These are phyloP conservation scores for Hibiscus tridactylites DNA, from an alignment of 345 rosid species.

Conservation along the genomic window DNA sequence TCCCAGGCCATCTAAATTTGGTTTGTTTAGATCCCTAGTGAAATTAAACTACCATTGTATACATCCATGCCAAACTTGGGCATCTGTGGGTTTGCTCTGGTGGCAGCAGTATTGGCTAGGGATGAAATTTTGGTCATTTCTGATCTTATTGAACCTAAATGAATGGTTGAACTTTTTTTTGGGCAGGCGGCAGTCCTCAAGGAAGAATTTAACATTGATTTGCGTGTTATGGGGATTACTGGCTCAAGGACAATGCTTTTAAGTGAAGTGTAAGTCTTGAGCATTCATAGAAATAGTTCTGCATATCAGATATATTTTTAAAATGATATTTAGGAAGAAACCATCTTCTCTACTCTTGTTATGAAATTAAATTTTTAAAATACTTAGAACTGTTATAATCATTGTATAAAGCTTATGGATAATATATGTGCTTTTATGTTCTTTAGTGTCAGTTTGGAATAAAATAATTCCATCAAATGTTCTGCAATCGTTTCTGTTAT, in stretches of 20 bases:
- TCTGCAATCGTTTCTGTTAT: neutral
- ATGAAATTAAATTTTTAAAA: neutral
- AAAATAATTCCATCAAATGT: neutral
- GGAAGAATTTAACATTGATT: constrained; percentile 91
- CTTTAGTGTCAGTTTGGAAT: neutral
- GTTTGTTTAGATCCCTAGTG: neutral
- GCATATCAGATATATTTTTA: neutral
- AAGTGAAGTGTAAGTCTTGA: constrained; percentile 69
- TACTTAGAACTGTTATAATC: neutral
- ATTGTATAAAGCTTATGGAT: neutral
- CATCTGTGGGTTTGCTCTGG: neutral
- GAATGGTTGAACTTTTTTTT: constrained; percentile 7
- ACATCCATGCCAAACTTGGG: neutral
- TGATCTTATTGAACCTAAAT: constrained; percentile 1
- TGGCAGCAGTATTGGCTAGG: neutral
- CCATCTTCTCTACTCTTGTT: neutral
- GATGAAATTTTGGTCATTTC: neutral
- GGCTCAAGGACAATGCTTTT: constrained; percentile 73
- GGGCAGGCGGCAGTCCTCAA: constrained; percentile 84
- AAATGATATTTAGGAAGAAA: neutral
- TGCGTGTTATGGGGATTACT: constrained; percentile 93
- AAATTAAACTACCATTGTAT: neutral
- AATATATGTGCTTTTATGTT: neutral
- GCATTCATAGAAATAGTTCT: neutral
- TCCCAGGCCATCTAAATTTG: neutral